These are phyloP conservation scores for Pyrenopolyporus hunteri DNA, from an alignment of 495 filamentous ascomycete genomes.

Conservation along the genomic window DNA sequence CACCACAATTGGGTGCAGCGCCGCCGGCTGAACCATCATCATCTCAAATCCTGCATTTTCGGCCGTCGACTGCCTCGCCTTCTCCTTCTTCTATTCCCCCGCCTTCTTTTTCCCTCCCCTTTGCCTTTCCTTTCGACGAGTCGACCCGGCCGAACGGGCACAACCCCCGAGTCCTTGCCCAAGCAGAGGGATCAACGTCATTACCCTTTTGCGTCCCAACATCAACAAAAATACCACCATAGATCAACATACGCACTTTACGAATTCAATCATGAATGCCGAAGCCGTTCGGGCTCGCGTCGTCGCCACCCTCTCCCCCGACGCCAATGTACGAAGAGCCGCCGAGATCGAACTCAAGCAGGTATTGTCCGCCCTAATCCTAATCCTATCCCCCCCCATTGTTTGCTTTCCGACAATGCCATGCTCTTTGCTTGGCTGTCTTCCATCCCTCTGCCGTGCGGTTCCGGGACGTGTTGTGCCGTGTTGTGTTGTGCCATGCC, in stretches of 20 bases:
- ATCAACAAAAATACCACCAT: slow-evolving; percentile 3
- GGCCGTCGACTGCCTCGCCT: slow-evolving; percentile 13
- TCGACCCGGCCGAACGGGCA: slow-evolving; percentile 30
- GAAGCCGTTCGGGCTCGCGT: slow-evolving; percentile 85
- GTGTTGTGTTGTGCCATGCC: slow-evolving; percentile 5
- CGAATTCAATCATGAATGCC: slow-evolving; percentile 78
- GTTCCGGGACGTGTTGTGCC: slow-evolving; percentile 10
- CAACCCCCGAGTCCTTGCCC: slow-evolving; percentile 20
- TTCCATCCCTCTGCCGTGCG: slow-evolving; percentile 15
- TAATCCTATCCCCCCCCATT: neutral
- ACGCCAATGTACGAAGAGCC: slow-evolving; percentile 81
- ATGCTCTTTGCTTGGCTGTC: neutral
- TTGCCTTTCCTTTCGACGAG: slow-evolving; percentile 8
- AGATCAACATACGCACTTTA: slow-evolving; percentile 7
- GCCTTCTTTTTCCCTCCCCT: neutral
- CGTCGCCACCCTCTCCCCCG: slow-evolving; percentile 81
- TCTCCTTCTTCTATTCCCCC: neutral
- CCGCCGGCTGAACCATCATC: slow-evolving; percentile 28
- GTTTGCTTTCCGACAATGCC: slow-evolving; percentile 18
- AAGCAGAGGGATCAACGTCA: slow-evolving; percentile 19
- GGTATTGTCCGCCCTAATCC: slow-evolving; percentile 55
- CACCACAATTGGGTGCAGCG: slow-evolving; percentile 38
- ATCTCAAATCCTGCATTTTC: slow-evolving; percentile 30
- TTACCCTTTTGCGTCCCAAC: slow-evolving; percentile 6
- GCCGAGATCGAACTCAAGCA: slow-evolving; percentile 94